Evolutionary conservation across 192 early-diverging fungal species (phyloP).

Genomic region (Rhizophlyctis rosea): DNA sequence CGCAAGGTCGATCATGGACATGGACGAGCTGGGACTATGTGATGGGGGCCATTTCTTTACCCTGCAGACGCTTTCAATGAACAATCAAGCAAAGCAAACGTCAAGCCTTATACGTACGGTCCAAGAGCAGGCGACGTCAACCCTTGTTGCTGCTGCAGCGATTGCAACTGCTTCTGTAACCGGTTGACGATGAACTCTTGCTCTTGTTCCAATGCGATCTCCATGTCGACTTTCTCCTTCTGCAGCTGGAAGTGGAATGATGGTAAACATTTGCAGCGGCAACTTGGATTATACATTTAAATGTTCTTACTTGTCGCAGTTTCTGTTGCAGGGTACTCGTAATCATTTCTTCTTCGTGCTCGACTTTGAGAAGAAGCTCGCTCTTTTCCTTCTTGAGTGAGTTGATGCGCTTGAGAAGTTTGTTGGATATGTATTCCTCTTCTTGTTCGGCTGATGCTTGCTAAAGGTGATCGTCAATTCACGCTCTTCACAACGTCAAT

Average conservation of each 20-base stretch:
- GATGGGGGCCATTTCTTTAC: slow-evolving; percentile 28
- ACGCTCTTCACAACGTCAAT: not conserved
- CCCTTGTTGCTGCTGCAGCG: slow-evolving; percentile 26
- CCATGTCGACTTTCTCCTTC: slow-evolving; percentile 87
- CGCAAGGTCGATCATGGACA: slow-evolving; percentile 24
- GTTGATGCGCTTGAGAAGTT: slow-evolving; percentile 67
- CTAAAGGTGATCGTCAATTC: not conserved
- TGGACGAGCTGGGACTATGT: slow-evolving; percentile 27
- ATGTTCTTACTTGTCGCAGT: slow-evolving; percentile 33
- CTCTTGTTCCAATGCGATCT: slow-evolving; percentile 85
- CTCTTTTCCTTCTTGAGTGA: slow-evolving; percentile 77
- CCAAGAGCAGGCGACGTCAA: too few species aligned
- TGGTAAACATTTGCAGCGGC: not conserved
- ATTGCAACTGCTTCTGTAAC: slow-evolving; percentile 77
- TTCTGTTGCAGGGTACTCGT: slow-evolving; percentile 78
- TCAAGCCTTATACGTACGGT: too few species aligned
- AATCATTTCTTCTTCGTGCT: slow-evolving; percentile 78
- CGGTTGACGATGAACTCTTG: slow-evolving; percentile 91
- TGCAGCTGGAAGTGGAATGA: slow-evolving; percentile 55
- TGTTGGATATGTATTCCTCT: slow-evolving; percentile 75
- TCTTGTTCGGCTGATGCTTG: slow-evolving; percentile 41
- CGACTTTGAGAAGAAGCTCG: slow-evolving; percentile 69
- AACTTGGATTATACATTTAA: too few species aligned
- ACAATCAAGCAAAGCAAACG: slow-evolving; percentile 1
- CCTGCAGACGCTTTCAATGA: slow-evolving; percentile 12